Percentiles rank a stretch among this genome's conserved stretches.
phyloP scores from a whole-genome alignment of 2,329 filamentous ascomycete genomes.

The Penicillium nordicum region DNA sequence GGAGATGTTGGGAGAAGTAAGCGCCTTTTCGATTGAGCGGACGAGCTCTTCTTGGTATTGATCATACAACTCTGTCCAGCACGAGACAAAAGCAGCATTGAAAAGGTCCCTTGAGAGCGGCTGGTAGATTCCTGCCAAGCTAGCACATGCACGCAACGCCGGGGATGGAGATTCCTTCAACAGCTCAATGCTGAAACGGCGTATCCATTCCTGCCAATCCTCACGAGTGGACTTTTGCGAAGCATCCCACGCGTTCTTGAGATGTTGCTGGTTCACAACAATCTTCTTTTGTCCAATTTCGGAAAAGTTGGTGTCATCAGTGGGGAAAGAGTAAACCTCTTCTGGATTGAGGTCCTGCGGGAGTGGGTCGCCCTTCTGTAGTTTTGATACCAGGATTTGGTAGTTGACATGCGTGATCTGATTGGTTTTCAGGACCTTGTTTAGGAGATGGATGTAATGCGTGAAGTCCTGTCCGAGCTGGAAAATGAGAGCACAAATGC shows the following conservation, averaged over 20 bases:
- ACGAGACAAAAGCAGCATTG: slow-evolving; percentile 98
- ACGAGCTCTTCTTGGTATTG: slow-evolving; percentile 97
- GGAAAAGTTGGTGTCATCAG: slow-evolving; percentile 75
- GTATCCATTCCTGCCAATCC: slow-evolving; percentile 99
- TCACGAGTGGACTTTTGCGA: slow-evolving; percentile 95
- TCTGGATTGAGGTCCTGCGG: slow-evolving; percentile 91
- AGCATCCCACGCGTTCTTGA: slow-evolving; percentile 96
- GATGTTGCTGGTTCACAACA: slow-evolving; percentile 93
- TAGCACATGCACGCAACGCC: slow-evolving; percentile 86
- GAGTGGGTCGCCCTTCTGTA: slow-evolving; percentile 91
- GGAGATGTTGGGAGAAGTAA: slow-evolving; percentile 92
- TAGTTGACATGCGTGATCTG: slow-evolving; percentile 89
- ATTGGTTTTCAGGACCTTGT: slow-evolving; percentile 74
- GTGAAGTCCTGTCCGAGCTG: slow-evolving; percentile 94
- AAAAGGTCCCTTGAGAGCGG: slow-evolving; percentile 91
- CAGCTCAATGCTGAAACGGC: slow-evolving; percentile 90
- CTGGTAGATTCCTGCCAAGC: slow-evolving; percentile 83
- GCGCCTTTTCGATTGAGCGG: slow-evolving; percentile 88
- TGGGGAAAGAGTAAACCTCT: slow-evolving; percentile 70
- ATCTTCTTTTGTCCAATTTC: slow-evolving; percentile 91
- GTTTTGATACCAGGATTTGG: slow-evolving; percentile 82
- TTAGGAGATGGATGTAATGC: slow-evolving; percentile 89
- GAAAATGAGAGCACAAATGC: slow-evolving; percentile 89
- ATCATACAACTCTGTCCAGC: slow-evolving; percentile 96
- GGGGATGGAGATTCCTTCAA: slow-evolving; percentile 95